These are phyloP conservation scores for Saccharomycopsis capsularis DNA, from an alignment of 805 yeast genomes.

Conservation along the genomic window DNA sequence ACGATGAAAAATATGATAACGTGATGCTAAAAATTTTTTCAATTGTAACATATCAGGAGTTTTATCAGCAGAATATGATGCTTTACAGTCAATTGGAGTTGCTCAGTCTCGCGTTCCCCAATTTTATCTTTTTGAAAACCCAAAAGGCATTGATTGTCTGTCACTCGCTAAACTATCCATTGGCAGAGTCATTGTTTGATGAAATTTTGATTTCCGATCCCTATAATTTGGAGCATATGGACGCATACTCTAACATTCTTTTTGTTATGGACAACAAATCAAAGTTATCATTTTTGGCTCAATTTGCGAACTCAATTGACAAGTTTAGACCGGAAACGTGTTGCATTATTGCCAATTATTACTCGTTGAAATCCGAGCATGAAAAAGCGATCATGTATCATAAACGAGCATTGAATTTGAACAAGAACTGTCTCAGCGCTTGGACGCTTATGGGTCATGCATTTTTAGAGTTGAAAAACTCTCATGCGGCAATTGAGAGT, in stretches of 20 bases:
- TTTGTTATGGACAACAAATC: constrained; percentile 88
- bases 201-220: constrained; percentile 70
- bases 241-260: constrained; percentile 86
- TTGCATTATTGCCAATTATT: constrained; percentile 89
- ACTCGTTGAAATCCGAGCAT: constrained; percentile 86
- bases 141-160: constrained; percentile 80
- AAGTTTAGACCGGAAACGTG: constrained; percentile 90
- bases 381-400: constrained; percentile 92
- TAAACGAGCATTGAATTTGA: constrained; percentile 77
- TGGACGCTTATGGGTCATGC: constrained; percentile 99
- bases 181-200: constrained; percentile 76
- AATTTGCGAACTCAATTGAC: constrained; percentile 73
- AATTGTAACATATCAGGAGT: constrained; percentile 65
- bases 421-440: constrained; percentile 76
- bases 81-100: constrained; percentile 43
- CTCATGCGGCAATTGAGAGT: constrained; percentile 96
- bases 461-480: constrained; percentile 89
- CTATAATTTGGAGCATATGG: constrained; percentile 81
- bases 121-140: constrained; percentile 63
- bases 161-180: constrained; percentile 76
- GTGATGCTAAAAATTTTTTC: constrained; percentile 52
- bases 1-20: constrained; percentile 13
- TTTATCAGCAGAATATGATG: constrained; percentile 60
- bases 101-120: constrained; percentile 55
- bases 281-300: constrained; percentile 81